A percentile compares a stretch with the other conserved stretches of the same genome.
Evolutionary conservation across 352 stramenopile genomes (phyloP).

Genomic region (Blastocystis sp.): DNA sequence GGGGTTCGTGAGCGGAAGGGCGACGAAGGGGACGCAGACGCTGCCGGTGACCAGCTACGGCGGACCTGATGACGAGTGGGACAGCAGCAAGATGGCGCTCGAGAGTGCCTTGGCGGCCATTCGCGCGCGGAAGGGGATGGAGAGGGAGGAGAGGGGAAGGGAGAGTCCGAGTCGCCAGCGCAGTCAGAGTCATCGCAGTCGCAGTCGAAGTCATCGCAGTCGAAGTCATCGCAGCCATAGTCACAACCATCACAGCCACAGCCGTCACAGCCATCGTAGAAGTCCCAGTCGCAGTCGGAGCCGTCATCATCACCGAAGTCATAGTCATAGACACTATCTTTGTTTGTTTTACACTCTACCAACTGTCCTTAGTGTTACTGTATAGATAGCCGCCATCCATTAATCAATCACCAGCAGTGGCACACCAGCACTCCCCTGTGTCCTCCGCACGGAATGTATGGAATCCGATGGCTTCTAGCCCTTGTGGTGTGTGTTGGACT

Average conservation of each 20-base stretch:
- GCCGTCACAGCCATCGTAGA: background rate
- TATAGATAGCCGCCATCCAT: no score
- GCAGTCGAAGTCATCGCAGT: background rate
- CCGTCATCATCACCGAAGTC: constrained; percentile 19
- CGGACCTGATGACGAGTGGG: constrained; percentile 45
- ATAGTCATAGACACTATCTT: constrained; percentile 30
- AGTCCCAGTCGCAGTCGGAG: background rate
- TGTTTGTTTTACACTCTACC: no score
- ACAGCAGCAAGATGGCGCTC: constrained; percentile 46
- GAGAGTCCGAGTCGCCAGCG: background rate
- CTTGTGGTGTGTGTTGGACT: no score
- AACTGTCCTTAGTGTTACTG: no score
- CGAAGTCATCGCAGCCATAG: constrained; percentile 23
- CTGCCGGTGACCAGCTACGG: constrained; percentile 26
- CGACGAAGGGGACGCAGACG: background rate
- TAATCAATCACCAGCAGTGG: no score
- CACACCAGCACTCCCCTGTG: no score
- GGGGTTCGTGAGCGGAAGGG: background rate
- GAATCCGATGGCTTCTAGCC: no score
- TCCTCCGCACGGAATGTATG: no score
- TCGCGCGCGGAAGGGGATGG: background rate
- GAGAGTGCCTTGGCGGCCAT: constrained; percentile 37
- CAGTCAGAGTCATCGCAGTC: background rate
- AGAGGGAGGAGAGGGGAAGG: background rate
- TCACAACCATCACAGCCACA: background rate